Percentiles rank a stretch among this genome's conserved stretches.
phyloP scores from a whole-genome alignment of 1,139 yeast species.

The Zygosaccharomyces sapae region DNA sequence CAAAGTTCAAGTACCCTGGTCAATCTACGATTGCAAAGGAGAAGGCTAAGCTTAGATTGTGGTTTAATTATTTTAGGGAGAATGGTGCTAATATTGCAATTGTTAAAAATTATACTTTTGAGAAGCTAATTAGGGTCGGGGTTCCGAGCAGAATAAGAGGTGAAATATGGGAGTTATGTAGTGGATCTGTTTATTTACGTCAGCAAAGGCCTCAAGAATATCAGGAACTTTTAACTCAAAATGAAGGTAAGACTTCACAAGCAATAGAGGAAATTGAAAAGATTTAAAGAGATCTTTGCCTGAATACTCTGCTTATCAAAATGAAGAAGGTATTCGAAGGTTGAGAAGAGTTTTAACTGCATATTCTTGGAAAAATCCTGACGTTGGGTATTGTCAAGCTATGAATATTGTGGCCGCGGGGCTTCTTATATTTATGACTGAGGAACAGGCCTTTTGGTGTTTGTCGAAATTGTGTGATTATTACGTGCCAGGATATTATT shows the following conservation, averaged over 20 bases:
- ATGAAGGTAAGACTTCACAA: constrained; percentile 60
- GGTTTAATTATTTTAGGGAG: constrained; percentile 84
- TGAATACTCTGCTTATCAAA: constrained; percentile 91
- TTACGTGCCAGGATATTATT: constrained; percentile 90
- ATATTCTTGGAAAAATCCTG: constrained; percentile 95
- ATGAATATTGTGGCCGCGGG: constrained; percentile 98
- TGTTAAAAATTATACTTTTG: constrained; percentile 70
- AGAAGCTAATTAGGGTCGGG: constrained; percentile 81
- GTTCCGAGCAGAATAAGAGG: constrained; percentile 90
- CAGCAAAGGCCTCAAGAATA: constrained; percentile 62
- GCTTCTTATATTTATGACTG: constrained; percentile 83
- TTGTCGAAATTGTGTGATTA: constrained; percentile 76
- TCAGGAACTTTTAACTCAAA: constrained; percentile 51
- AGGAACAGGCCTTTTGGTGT: constrained; percentile 97
- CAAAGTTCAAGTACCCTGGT: constrained; percentile 83
- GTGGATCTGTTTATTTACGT: constrained; percentile 79
- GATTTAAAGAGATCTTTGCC: constrained; percentile 93
- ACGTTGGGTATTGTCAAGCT: constrained; percentile 97
- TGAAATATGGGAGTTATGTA: constrained; percentile 90
- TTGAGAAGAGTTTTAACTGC: constrained; percentile 86
- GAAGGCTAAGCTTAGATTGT: constrained; percentile 78
- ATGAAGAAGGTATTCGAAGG: constrained; percentile 75
- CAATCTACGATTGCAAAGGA: constrained; percentile 74
- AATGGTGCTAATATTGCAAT: constrained; percentile 83
- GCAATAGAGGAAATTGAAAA: constrained; percentile 95